Evolutionary conservation across 2,329 filamentous ascomycete species (phyloP), one percentile per base, ranked within the genome.

Genomic region (Fusarium lateritium): DNA sequence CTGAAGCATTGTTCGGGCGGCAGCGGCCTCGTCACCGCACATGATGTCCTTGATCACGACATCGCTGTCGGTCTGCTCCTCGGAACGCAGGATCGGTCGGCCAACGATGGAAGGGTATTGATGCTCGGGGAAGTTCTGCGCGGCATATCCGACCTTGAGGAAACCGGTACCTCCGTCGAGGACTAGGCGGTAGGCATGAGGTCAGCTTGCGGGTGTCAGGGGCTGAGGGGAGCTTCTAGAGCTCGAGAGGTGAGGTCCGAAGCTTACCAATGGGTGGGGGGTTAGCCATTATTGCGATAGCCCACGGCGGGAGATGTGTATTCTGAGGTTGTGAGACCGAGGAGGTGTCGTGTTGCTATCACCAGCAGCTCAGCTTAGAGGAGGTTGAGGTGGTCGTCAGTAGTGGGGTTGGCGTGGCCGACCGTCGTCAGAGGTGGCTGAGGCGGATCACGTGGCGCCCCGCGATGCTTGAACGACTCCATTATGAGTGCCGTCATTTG

Each of bases 81-180:
- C 96, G 67, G 94, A 94, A 83, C 96, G 94, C 77, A 99, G 89
- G 82, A 99, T 99, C 52, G 96, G 96, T 75, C 96, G 93, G 79
- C 96, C 96, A 80, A 99, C 94, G 82, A 99, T 98, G 73, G 95
- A 98, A 59, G 96, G 96, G 83, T 94, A 98, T 84, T 98, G 95
- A 83, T 97, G 94, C 84, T 98, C 96, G 81, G 96, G 96, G 84
- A 99, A 99, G 87, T 99, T 99, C 88, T 98, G 94, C 78, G 92
- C 96, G 78, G 96, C 96, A 86, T 98, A 99, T 82, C 96, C 96
- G 84, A 97, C 96, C 85, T 99, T 99, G 83, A 99, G 92, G 88
- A 99, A 99, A 83, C 96, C 96, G 80, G 96, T 99, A 83, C 96
- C 96, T 88, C 96, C 96, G 87, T 99, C 96, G 88, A 99, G 95